Base-by-base conservation (phyloP, 2,329 filamentous ascomycete genomes). In the Rhinocladiella mackenziei region DNA sequence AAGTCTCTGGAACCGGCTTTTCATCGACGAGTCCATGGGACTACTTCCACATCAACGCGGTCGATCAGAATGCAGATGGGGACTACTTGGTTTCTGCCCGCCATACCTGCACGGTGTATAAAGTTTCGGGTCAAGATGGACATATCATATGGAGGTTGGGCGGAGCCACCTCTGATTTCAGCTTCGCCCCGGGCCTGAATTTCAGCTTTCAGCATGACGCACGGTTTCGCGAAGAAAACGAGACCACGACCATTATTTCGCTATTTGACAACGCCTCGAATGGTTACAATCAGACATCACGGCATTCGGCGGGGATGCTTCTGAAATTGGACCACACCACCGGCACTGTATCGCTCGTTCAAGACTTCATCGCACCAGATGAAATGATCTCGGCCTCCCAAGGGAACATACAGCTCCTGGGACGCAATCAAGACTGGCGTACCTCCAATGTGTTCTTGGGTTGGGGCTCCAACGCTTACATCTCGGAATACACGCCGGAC, bases 1-100 rank as follows among this genome's bases (percentile, higher is more conserved):
- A 68, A 48, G 67, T 66, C 1, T 65, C 70, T 20, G 73, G 72
- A n/a, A 66, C 71, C 26, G 73, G 72, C 11, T 55, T 73, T 43
- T 63, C 66, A 22, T 63, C 68, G 40, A 60, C 65, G 40, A 67
- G 66, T 10, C 69, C 66, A 2, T 70, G 67, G 65, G 67, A 70
- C 56, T 69, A 66, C 50, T 68, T 69, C 52, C 66, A 69, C 48
- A 66, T 68, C 54, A 69, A 69, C 53, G 66, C 64, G 9, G 58
- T 68, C 28, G 65, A 68, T 36, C 66, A 65, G 49, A 66, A 68
- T 43, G 45, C 36, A 2, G 62, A 65, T 10, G 66, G 66, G 8
- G 65, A 69, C 43, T 69, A 67, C 41, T 46, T 69, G 33, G 63
- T 69, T 17, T 68, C 66, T 10, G 65, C 65, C 5, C 61, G 66